Conservation (phyloP, 208 protist species). For the Acanthamoeba divionensis region DNA sequence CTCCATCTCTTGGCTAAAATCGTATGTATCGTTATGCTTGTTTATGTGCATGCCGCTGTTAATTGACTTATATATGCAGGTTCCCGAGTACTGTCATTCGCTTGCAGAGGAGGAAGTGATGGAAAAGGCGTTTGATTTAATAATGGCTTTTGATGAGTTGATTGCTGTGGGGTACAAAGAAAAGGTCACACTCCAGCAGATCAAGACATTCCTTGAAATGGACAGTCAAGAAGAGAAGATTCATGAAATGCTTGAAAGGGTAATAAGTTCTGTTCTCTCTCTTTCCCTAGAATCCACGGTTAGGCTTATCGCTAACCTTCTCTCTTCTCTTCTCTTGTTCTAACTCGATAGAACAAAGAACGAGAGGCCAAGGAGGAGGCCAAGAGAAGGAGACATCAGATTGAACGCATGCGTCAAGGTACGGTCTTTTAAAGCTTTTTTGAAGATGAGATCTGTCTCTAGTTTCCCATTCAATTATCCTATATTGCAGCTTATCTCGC, state of each 20-base stretch:
- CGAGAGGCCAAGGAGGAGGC: slow-evolving; percentile 38
- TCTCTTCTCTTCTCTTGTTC: neutral
- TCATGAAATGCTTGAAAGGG: slow-evolving; percentile 79
- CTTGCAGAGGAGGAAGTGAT: slow-evolving; percentile 84
- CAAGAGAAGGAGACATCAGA: slow-evolving; percentile 17
- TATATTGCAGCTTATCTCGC: no score
- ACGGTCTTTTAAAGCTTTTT: no score
- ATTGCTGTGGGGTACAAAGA: slow-evolving; percentile 90
- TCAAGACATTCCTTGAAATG: slow-evolving; percentile 95
- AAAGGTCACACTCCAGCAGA: slow-evolving; percentile 89
- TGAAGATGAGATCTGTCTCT: no score
- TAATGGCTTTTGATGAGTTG: slow-evolving; percentile 97
- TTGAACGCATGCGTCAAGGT: slow-evolving; percentile 50
- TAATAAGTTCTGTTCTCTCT: neutral
- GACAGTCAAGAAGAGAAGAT: slow-evolving; percentile 93
- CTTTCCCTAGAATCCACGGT: neutral
- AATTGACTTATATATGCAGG: neutral
- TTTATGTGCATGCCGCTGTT: neutral
- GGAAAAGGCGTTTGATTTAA: slow-evolving; percentile 88
- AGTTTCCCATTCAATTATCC: no score
- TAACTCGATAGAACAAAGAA: slow-evolving; percentile 2
- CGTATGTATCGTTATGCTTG: slow-evolving; percentile 50
- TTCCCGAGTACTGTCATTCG: slow-evolving; percentile 85
- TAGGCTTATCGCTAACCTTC: neutral
- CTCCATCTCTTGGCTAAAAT: slow-evolving; percentile 89